Conservation (phyloP, 163 green algal species). For the Chloromonas sp. region DNA sequence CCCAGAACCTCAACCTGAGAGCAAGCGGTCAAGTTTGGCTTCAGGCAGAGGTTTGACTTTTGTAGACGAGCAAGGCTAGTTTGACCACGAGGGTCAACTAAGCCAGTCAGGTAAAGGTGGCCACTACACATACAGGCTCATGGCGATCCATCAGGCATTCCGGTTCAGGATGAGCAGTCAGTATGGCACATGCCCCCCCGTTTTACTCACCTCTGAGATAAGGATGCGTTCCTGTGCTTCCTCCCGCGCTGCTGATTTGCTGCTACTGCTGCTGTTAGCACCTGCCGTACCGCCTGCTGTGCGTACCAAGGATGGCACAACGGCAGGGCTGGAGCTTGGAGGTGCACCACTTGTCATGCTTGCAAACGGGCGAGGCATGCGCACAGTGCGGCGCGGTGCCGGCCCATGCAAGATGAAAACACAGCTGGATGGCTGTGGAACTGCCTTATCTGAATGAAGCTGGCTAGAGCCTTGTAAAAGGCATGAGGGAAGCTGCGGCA, state of each 20-base stretch:
- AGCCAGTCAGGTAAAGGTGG: too few species aligned
- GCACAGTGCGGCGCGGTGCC: not conserved
- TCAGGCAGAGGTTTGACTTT: too few species aligned
- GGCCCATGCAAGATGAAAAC: too few species aligned
- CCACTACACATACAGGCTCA: too few species aligned
- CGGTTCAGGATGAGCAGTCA: too few species aligned
- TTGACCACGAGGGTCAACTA: too few species aligned
- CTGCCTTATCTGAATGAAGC: too few species aligned
- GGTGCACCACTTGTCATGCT: constrained; percentile 1
- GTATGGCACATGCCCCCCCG: not conserved
- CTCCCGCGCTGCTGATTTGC: not conserved
- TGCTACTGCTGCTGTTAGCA: not conserved
- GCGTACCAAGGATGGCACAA: not conserved
- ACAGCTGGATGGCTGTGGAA: too few species aligned
- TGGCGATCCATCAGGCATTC: too few species aligned
- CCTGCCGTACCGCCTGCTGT: not conserved
- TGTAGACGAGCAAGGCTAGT: too few species aligned
- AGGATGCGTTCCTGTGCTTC: constrained; percentile 61
- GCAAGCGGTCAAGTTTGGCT: not conserved
- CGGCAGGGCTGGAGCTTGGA: not conserved
- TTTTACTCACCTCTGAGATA: constrained; percentile 57
- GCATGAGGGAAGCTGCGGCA: too few species aligned
- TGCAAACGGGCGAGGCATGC: constrained; percentile 12
- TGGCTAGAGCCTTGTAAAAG: too few species aligned
- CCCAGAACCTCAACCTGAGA: constrained; percentile 66